Base-by-base conservation (phyloP, 371 early-diverging fungal species). In the Mucor racemosus region DNA sequence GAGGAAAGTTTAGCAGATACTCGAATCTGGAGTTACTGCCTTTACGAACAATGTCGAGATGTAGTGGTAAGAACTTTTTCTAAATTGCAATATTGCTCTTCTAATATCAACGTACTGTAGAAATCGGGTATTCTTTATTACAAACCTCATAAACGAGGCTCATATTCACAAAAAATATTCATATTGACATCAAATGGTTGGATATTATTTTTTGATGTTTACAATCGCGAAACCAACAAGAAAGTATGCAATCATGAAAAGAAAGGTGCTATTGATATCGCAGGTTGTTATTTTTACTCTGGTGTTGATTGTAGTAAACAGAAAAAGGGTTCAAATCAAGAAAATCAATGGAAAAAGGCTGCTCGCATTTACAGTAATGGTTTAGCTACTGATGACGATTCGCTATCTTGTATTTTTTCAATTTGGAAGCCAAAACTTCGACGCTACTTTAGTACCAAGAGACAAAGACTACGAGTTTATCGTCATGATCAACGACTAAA, bases 81-180 rank as follows among this genome's bases (percentile, higher is more conserved):
- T 41, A 34, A 46, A 31, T 34, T 33, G 26, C 3, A 26, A 26
- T 1, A 26, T 26, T 26, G 26, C 3, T 21, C 36, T 6, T 6
- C 15, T 10, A 56, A 55, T 61, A 14, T 57, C 44, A 26, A 11
- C 10, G 7, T 19, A 36, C 17, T n/a, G 44, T 71, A 86, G 86
- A 89, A 86, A 81, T 73, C 83, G 7, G 89, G 89, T 0, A 66
- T 78, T 21, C 38, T 89, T 62, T 89, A 89, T 57, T 81, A 77
- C 46, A 84, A 86, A 58, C 81, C 82, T 15, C 70, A 67, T 21
- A 62, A 69, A 2, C 71, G 80, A n/a, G 79, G 80, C 5, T 81
- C 80, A 14, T 89, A 86, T 60, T 66, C 76, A 2, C 76, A 83
- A 60, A 86, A 85, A 64, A 77, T 80, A 50, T 82, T 81, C 59